Conservation (phyloP, 169 alveolate genomes). For the Plasmodium blacklocki region DNA sequence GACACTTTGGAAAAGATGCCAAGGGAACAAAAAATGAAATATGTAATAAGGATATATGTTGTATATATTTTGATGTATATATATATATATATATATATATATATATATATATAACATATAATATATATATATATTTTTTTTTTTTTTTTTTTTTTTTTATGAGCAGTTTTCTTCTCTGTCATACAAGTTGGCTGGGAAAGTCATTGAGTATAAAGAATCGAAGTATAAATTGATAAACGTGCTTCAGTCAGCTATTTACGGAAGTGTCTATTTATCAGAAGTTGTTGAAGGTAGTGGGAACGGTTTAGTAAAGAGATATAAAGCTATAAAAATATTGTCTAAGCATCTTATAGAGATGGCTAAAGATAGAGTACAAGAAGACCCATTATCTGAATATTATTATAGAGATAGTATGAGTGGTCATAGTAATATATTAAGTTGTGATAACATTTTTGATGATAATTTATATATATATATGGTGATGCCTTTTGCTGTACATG, state of each 20-base stretch:
- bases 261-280: slow-evolving; percentile 49
- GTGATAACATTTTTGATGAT: slow-evolving; percentile 58
- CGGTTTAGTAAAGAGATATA: slow-evolving; percentile 7
- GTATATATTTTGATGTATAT: neutral
- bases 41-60: slow-evolving; percentile 8
- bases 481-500: slow-evolving; percentile 81
- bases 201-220: slow-evolving; percentile 10
- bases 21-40: slow-evolving; percentile 48
- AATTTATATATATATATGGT: slow-evolving; percentile 60
- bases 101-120: neutral
- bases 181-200: slow-evolving; percentile 20
- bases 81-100: slow-evolving; percentile 1
- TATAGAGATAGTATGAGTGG: slow-evolving; percentile 73
- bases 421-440: slow-evolving; percentile 59
- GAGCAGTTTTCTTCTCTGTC: slow-evolving; percentile 29
- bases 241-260: slow-evolving; percentile 64
- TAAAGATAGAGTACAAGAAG: slow-evolving; percentile 62
- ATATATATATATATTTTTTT: neutral
- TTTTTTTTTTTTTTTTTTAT: neutral
- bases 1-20: slow-evolving; percentile 5
- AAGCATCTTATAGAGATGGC: slow-evolving; percentile 62
- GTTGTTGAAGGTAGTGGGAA: slow-evolving; percentile 18
- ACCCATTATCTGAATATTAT: slow-evolving; percentile 57
- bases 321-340: slow-evolving; percentile 58
- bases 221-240: slow-evolving; percentile 32